Base-by-base conservation (phyloP, 169 alveolate genomes). In the Babesia ovis region DNA sequence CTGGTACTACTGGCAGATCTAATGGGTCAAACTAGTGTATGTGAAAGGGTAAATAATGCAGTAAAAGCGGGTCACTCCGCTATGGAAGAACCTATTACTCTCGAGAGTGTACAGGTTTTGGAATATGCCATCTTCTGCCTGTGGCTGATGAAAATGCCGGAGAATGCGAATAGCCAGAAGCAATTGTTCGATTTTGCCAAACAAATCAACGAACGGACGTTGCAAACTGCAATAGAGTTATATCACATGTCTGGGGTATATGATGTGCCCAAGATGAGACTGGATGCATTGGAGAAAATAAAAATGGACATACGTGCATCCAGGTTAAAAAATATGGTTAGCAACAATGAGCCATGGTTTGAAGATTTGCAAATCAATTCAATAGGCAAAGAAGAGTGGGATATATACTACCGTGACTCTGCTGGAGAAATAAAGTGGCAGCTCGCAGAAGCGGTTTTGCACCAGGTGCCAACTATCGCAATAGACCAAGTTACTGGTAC, bases 121-220 rank as follows among this genome's bases (percentile, higher is more conserved):
- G 74, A 64, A 45, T 48, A 31, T 29, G 74, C 62, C 0, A 27
- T 64, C 11, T 64, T 64, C 12, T 48, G 74, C 22, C 4, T 64
- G 61, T 64, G 74, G 74, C 61, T 64, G 39, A 23, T 64, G 18
- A 43, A 48, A 6, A 4, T 50, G 74, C 27, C 41, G 23, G 62
- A 20, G 32, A 3, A 9, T 22, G 34, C 50, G 22, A 32, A 8
- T 35, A 29, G 74, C 22, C 22, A 45, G 35, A 45, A 64, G 51
- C 20, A 45, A 34, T 25, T 64, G 25, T 56, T 48, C 37, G 59
- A 41, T 12, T 64, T 31, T 41, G 74, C 45, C 16, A n/a, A 48
- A 25, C 43, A 29, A 6, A 22, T 64, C 27, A 64, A 64, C 51
- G 74, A 64, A 16, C 43, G 61, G 4, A 64, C 74, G n/a, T 54